Evolutionary conservation across 129 eudicot genomes (phyloP).

Genomic region (Rutidosis leptorrhynchoides): DNA sequence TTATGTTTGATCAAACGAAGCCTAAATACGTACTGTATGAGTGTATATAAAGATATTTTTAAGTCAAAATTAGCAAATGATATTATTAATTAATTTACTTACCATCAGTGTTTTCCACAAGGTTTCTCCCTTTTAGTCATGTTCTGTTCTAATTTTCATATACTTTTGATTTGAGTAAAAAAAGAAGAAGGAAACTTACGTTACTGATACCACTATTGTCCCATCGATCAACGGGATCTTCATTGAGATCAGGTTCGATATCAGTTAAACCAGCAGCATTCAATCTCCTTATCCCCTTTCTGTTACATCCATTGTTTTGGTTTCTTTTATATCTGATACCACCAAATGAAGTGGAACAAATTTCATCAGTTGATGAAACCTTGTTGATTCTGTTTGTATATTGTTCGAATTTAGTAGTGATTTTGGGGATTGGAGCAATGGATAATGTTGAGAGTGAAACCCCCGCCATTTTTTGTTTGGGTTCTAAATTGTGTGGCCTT

Average conservation of each 20-base stretch:
- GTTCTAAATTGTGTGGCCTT: slow-evolving; percentile 26
- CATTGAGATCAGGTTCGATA: slow-evolving; percentile 81
- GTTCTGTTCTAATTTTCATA: background rate
- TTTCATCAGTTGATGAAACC: slow-evolving; percentile 4
- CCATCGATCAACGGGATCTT: slow-evolving; percentile 79
- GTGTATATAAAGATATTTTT: no score
- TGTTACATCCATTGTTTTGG: slow-evolving; percentile 7
- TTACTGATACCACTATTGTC: slow-evolving; percentile 53
- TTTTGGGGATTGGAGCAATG: slow-evolving; percentile 29
- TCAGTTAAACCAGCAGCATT: slow-evolving; percentile 70
- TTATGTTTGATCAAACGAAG: no score
- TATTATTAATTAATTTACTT: no score
- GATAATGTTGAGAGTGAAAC: slow-evolving; percentile 36
- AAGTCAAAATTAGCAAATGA: no score
- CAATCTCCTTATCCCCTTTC: slow-evolving; percentile 43
- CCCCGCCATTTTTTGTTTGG: slow-evolving; percentile 30
- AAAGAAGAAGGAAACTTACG: slow-evolving; percentile 31
- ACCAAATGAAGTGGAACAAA: slow-evolving; percentile 22
- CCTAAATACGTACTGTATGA: no score
- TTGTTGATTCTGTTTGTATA: slow-evolving; percentile 2
- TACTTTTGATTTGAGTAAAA: no score
- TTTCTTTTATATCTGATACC: slow-evolving; percentile 12
- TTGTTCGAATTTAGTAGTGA: slow-evolving; percentile 18
- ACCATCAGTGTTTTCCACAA: no score
- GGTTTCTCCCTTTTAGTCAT: background rate